Percentiles rank a stretch among this genome's conserved stretches.
phyloP scores from a whole-genome alignment of 805 yeast genomes.

The Zygosaccharomyces pseudorouxii region DNA sequence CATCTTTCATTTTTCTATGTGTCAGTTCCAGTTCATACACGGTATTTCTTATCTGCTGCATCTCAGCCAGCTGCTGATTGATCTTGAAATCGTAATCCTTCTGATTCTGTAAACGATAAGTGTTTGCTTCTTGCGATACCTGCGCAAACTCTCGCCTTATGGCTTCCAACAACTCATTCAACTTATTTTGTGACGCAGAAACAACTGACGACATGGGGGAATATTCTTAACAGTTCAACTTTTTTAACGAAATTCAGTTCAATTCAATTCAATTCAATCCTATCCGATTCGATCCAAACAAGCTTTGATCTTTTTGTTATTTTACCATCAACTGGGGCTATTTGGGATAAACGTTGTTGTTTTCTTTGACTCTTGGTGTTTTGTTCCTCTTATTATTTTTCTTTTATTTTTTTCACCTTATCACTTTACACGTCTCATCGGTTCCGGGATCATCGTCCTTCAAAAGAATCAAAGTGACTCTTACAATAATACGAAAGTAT shows the following conservation, averaged over 20 bases:
- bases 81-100: slow-evolving; percentile 88
- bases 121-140: slow-evolving; percentile 78
- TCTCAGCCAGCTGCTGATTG: slow-evolving; percentile 86
- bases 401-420: background rate
- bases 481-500: no score
- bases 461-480: background rate
- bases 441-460: background rate
- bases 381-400: background rate
- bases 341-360: background rate
- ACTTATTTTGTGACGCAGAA: slow-evolving; percentile 33
- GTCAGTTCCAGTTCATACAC: slow-evolving; percentile 92
- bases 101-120: slow-evolving; percentile 74
- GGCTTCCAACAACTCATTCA: slow-evolving; percentile 84
- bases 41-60: slow-evolving; percentile 90
- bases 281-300: background rate
- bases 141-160: slow-evolving; percentile 87
- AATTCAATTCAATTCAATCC: no score
- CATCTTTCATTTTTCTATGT: slow-evolving; percentile 91
- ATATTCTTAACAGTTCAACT: background rate
- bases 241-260: no score
- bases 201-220: slow-evolving; percentile 21
- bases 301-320: background rate
- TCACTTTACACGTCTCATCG: slow-evolving; percentile 5
- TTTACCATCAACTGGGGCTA: background rate
- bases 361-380: background rate